phyloP scores from a whole-genome alignment of 768 basidiomycete species.

The Suillus tomentosus region DNA sequence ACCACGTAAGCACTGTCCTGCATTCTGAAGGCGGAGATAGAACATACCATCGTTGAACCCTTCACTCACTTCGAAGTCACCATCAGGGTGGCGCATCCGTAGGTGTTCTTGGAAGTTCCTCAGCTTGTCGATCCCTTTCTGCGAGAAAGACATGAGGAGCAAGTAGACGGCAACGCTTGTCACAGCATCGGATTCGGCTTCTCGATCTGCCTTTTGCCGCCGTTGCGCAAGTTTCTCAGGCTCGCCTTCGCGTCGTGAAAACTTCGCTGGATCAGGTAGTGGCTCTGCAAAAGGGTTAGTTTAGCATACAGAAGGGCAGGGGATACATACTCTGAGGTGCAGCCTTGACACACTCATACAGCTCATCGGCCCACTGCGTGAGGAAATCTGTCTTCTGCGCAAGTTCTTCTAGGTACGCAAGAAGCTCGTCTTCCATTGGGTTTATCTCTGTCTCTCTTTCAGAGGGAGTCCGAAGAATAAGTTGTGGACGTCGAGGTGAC shows the following conservation, averaged over 20 bases:
- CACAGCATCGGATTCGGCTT: slow-evolving; percentile 68
- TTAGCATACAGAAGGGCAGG: slow-evolving; percentile 1
- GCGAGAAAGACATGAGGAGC: slow-evolving; percentile 89
- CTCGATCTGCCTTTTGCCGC: slow-evolving; percentile 73
- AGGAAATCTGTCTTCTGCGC: slow-evolving; percentile 96
- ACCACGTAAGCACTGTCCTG: slow-evolving; percentile 15
- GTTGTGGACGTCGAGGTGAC: slow-evolving; percentile 58
- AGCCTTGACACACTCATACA: slow-evolving; percentile 87
- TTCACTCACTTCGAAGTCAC: slow-evolving; percentile 72
- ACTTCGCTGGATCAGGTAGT: slow-evolving; percentile 77
- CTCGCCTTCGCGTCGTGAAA: slow-evolving; percentile 69
- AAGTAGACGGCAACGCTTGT: slow-evolving; percentile 89
- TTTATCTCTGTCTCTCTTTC: slow-evolving; percentile 48
- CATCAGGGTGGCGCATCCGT: slow-evolving; percentile 78
- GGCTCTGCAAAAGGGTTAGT: slow-evolving; percentile 53
- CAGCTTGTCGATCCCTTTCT: slow-evolving; percentile 88
- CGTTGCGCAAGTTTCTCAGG: slow-evolving; percentile 66
- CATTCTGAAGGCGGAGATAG: background rate
- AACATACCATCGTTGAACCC: slow-evolving; percentile 75
- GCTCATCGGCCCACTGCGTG: slow-evolving; percentile 92
- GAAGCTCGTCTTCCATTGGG: slow-evolving; percentile 80
- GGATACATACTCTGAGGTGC: slow-evolving; percentile 73
- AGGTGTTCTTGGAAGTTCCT: slow-evolving; percentile 78
- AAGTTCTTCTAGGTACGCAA: slow-evolving; percentile 81
- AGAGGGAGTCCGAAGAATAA: slow-evolving; percentile 42